Conservation (phyloP, 306 rosid species). For the Lathyrus aphaca region DNA sequence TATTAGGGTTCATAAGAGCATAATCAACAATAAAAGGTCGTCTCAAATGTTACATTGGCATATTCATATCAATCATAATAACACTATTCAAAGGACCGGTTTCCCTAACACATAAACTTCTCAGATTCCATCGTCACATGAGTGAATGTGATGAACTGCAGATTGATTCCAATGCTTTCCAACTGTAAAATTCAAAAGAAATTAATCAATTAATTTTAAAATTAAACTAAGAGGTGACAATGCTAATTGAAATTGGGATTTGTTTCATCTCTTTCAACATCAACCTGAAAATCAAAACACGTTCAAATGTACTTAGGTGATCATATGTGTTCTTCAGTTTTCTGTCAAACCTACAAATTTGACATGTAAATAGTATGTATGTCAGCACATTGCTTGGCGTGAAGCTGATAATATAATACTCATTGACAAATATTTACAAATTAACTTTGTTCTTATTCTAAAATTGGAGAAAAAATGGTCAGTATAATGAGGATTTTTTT, state of each 20-base stretch:
- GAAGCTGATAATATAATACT: constrained; percentile 29
- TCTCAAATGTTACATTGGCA: constrained; percentile 83
- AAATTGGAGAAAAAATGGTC: constrained; percentile 3
- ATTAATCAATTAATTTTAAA: background rate
- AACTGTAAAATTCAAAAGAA: constrained; percentile 46
- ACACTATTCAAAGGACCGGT: constrained; percentile 74
- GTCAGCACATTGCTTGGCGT: background rate
- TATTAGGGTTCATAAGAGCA: too few species aligned
- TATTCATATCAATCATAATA: constrained; percentile 68
- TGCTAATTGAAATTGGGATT: constrained; percentile 31
- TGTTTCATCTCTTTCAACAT: too few species aligned
- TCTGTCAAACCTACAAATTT: constrained; percentile 84
- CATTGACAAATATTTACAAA: constrained; percentile 28
- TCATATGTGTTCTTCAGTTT: constrained; percentile 94
- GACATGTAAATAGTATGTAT: background rate
- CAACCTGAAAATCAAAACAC: too few species aligned
- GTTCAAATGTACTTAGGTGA: too few species aligned
- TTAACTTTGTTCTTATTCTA: constrained; percentile 5
- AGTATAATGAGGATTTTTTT: constrained; percentile 19
- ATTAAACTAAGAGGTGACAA: constrained; percentile 12
- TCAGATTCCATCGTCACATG: constrained; percentile 91
- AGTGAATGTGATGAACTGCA: constrained; percentile 74
- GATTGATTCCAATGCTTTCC: constrained; percentile 69
- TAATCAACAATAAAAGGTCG: constrained; percentile 75
- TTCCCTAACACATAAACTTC: constrained; percentile 79